Evolutionary conservation across 768 basidiomycete species (phyloP).

Genomic region (Albatrellus ellisii): DNA sequence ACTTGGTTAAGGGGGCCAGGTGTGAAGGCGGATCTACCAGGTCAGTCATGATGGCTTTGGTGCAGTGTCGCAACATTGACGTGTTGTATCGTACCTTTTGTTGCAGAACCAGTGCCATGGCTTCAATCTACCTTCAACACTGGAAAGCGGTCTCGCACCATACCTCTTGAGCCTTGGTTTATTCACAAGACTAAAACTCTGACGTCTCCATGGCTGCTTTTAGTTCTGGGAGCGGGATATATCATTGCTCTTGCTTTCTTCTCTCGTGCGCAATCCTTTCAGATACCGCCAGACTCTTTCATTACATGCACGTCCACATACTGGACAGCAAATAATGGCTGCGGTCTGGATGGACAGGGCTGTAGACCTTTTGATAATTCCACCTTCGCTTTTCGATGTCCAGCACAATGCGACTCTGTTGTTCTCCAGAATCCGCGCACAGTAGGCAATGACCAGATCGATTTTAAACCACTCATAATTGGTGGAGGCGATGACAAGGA

Average conservation of each 20-base stretch:
- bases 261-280: slow-evolving; percentile 56
- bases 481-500: slow-evolving; percentile 66
- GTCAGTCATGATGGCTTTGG: slow-evolving; percentile 23
- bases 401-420: slow-evolving; percentile 51
- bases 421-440: slow-evolving; percentile 63
- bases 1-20: slow-evolving; percentile 46
- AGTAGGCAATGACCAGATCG: slow-evolving; percentile 51
- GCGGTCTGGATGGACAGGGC: slow-evolving; percentile 53
- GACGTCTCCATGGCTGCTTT: slow-evolving; percentile 39
- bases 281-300: slow-evolving; percentile 49
- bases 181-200: slow-evolving; percentile 38
- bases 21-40: slow-evolving; percentile 39
- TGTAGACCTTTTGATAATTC: slow-evolving; percentile 54
- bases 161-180: slow-evolving; percentile 38
- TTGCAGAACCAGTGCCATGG: slow-evolving; percentile 38
- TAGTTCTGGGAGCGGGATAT: slow-evolving; percentile 43
- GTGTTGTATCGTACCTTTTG: slow-evolving; percentile 1
- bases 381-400: slow-evolving; percentile 69
- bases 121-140: slow-evolving; percentile 30
- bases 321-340: slow-evolving; percentile 56
- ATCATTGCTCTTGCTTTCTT: slow-evolving; percentile 66
- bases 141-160: slow-evolving; percentile 10
- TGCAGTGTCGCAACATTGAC: background rate
- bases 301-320: slow-evolving; percentile 58
- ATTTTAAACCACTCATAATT: slow-evolving; percentile 63